Evolutionary conservation across 75 land plant species (phyloP), one percentile per base, ranked within the genome.

Genomic region (Pinus taeda): DNA sequence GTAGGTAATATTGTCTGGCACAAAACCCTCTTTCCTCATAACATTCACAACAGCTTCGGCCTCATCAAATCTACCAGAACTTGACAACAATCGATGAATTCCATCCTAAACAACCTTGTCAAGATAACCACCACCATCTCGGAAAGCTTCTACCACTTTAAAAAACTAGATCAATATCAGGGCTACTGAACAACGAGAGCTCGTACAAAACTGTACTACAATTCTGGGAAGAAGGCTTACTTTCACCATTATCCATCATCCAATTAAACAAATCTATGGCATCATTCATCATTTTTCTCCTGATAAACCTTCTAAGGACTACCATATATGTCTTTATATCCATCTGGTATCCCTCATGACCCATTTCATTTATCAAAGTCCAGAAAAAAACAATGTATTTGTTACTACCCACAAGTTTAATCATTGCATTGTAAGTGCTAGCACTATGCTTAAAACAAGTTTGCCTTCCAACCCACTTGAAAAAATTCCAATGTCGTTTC

Each of bases 231-330:
- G n/a, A 83, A 15, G 87, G 89, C 80, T 81, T 85, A 56, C 77
- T 82, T 4, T 86, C 86, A 4, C 89, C 83, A 26, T 9, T 74
- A 59, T 79, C 86, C 89, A 89, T 89, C 99, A 94, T 97, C 60
- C 87, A 63, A 79, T 91, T 86, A 81, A 90, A 94, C 45, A 97
- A 81, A 29, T 86, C 83, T 33, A 97, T 87, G 4, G 95, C 94
- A 49, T 88, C 92, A 17, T 82, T 85, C 84, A 94, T 66, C 87
- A 92, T 76, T 69, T 85, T 90, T 6, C 71, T 74, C 79, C 90
- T 89, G 30, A 85, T 85, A 77, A 95, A 89, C 14, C 79, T 82
- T 76, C 97, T 87, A 4, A 90, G 75, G 20, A 94, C 70, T 85
- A 89, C 86, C 53, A 88, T 83, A 75, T 91, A 97, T 20, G 92